Conservation (phyloP, 306 rosid species). For the Begonia masoniana region DNA sequence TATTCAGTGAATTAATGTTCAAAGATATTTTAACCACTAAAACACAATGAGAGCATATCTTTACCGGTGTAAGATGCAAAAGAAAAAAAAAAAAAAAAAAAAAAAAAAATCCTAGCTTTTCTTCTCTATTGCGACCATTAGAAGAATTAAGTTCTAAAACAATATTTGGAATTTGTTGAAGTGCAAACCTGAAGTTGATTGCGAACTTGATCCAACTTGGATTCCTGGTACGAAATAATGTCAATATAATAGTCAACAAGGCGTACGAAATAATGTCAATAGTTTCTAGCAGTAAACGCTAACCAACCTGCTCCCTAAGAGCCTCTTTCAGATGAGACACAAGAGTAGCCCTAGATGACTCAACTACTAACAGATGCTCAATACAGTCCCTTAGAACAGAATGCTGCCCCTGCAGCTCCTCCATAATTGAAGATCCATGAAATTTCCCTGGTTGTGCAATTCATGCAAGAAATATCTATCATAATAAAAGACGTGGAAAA, state of each 20-base stretch:
- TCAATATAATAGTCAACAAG: conserved; percentile 14
- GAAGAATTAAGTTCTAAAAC: background rate
- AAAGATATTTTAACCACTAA: too few species aligned
- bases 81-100: too few species aligned
- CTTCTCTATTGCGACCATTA: background rate
- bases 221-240: conserved; percentile 45
- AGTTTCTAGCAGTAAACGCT: background rate
- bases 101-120: too few species aligned
- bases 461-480: too few species aligned
- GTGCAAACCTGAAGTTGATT: conserved; percentile 77
- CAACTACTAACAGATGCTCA: conserved; percentile 58
- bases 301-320: conserved; percentile 82
- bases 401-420: conserved; percentile 77
- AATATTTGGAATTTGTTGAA: background rate
- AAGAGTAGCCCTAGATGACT: conserved; percentile 69
- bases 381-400: conserved; percentile 54
- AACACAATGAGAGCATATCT: too few species aligned
- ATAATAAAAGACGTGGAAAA: too few species aligned
- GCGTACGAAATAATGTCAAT: background rate
- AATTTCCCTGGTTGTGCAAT: conserved; percentile 28
- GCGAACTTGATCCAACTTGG: conserved; percentile 77
- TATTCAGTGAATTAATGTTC: too few species aligned
- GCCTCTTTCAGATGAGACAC: conserved; percentile 82
- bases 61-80: too few species aligned
- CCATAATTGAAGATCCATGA: conserved; percentile 48